phyloP scores from a whole-genome alignment of 2,329 filamentous ascomycete genomes.

The Alternaria arborescens region DNA sequence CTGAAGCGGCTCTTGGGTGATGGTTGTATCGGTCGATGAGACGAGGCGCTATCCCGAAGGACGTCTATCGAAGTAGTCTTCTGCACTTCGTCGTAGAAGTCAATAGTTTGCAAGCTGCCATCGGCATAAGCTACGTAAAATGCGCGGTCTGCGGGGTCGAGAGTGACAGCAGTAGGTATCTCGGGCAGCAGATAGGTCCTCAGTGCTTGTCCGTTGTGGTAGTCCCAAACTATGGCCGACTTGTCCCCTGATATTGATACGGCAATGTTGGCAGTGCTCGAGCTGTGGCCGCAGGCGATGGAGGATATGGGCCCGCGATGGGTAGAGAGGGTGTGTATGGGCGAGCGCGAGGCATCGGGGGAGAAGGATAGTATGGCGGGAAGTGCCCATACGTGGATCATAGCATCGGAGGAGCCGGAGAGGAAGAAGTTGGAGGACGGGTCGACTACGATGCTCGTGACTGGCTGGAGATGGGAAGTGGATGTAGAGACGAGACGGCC shows the following conservation, averaged over 20 bases:
- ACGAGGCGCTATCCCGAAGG: conserved; percentile 64
- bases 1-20: conserved; percentile 52
- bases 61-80: conserved; percentile 50
- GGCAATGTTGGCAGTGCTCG: conserved; percentile 79
- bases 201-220: conserved; percentile 76
- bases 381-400: conserved; percentile 90
- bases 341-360: conserved; percentile 65
- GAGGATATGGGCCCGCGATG: conserved; percentile 77
- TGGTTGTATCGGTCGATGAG: conserved; percentile 60
- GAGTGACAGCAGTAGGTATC: conserved; percentile 73
- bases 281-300: conserved; percentile 70
- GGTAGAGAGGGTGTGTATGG: conserved; percentile 78
- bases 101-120: conserved; percentile 79
- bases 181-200: conserved; percentile 82
- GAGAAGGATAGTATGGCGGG: conserved; percentile 74
- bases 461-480: conserved; percentile 79
- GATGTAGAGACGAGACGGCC: conserved; percentile 79
- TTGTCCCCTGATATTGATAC: conserved; percentile 86
- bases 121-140: conserved; percentile 84
- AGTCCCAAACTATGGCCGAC: conserved; percentile 93
- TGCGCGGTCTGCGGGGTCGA: conserved; percentile 85
- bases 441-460: conserved; percentile 77
- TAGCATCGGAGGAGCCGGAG: conserved; percentile 84
- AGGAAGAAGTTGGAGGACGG: conserved; percentile 76
- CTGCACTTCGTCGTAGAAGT: conserved; percentile 69